Evolutionary conservation across 257 asterid species (phyloP).

Genomic region (Solanum microdontum): DNA sequence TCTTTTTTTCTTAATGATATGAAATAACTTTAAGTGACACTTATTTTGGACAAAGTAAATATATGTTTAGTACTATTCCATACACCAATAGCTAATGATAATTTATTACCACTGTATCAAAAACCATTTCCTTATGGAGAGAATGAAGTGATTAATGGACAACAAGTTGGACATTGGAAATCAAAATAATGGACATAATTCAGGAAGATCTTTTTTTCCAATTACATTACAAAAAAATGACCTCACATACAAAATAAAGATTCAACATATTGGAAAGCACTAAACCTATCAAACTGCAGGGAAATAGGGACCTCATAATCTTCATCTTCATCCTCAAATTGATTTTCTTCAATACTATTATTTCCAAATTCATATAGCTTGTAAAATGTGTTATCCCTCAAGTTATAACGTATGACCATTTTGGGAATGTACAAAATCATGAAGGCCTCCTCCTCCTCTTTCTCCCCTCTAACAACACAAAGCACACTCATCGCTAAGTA

Average conservation of each 20-base stretch:
- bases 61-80: too few relatives aligned
- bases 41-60: too few relatives aligned
- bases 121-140: too few relatives aligned
- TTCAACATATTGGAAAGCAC: not conserved
- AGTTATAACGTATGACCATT: not conserved
- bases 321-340: not conserved
- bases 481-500: not conserved
- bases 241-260: not conserved
- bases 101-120: too few relatives aligned
- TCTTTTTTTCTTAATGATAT: too few relatives aligned
- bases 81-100: too few relatives aligned
- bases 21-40: too few relatives aligned
- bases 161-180: too few relatives aligned
- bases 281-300: not conserved
- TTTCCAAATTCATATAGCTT: not conserved
- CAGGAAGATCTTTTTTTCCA: not conserved
- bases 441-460: not conserved
- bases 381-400: not conserved
- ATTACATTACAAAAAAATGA: not conserved
- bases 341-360: not conserved
- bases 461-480: not conserved
- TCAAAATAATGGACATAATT: too few relatives aligned
- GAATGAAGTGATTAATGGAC: too few relatives aligned
- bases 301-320: not conserved
- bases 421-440: not conserved